Base-by-base conservation (phyloP, 1,284 basidiomycete genomes). In the Sanghuangporus sanghuang region DNA sequence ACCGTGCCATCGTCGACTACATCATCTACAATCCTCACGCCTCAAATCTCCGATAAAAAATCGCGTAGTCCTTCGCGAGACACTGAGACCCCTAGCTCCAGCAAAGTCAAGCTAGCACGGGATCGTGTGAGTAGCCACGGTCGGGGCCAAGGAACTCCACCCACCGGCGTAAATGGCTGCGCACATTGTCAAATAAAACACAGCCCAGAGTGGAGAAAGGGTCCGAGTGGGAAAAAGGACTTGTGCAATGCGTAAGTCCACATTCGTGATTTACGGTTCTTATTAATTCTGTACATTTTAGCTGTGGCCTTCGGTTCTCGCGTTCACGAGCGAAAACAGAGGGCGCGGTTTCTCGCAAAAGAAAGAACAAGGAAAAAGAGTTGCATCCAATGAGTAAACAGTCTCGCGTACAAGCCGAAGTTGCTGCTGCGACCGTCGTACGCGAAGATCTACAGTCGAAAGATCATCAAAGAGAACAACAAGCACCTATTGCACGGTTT, bases 161-260 rank as follows among this genome's bases (percentile, higher is more conserved):
- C 92, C 0, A 81, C 83, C 40, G 90, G 93, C 5, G 79, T 93
- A 9, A 76, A 84, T 59, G 85, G 85, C 68, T 96, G 94, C 75
- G 83, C 88, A 14, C 92, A 89, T 70, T 96, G 94, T 76, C 91
- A 89, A 73, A 90, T 82, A 23, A 90, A 86, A 12, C 86, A 88
- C 59, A 94, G 91, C 69, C 95, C 95, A 0, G 96, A 98, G 74
- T 98, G 95, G 95, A 81, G 95, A 70, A 95, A 96, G 74, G 93
- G 90, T 16, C 90, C 90, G 62, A 92, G 84, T 69, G 94, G 94
- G 16, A 90, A 92, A 74, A 96, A 96, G 77, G 92, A 95, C 73
- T 79, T 96, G 54, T 96, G 94, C 75, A 96, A 96, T 76, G 94
- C 94, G 90, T 95, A 76, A 81, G 90, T 67, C 65, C 64, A 68